phyloP scores from a whole-genome alignment of 2,329 filamentous ascomycete species.

The Scolecobasidium constrictum region DNA sequence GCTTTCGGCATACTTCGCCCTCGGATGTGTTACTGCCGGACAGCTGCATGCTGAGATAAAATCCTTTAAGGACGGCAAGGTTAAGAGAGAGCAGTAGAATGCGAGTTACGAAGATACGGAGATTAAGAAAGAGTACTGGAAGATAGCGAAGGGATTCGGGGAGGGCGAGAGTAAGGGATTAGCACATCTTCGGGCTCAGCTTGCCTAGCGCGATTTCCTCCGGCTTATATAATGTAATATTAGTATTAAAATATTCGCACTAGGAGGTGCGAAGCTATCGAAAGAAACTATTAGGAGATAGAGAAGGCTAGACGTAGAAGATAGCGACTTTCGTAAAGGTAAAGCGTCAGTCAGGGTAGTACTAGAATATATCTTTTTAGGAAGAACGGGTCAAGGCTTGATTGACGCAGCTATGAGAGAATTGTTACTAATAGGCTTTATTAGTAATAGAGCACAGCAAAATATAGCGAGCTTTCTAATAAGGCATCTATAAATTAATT shows the following conservation, averaged over 20 bases:
- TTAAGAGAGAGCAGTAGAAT: too few relatives aligned
- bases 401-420: constrained; percentile 72
- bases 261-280: too few relatives aligned
- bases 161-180: constrained; percentile 64
- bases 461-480: neutral
- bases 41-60: constrained; percentile 59
- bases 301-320: constrained; percentile 21
- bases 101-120: neutral
- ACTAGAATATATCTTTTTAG: constrained; percentile 46
- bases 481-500: neutral
- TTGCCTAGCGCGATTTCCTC: constrained; percentile 77
- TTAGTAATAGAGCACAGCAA: neutral
- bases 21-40: constrained; percentile 62
- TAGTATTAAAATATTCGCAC: constrained; percentile 49
- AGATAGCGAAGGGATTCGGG: constrained; percentile 44
- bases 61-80: constrained; percentile 61
- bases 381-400: constrained; percentile 62
- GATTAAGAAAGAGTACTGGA: neutral
- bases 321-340: constrained; percentile 13
- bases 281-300: constrained; percentile 51
- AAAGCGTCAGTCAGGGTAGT: too few relatives aligned
- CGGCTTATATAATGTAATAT: constrained; percentile 64
- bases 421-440: neutral
- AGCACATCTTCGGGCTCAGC: constrained; percentile 56
- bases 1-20: constrained; percentile 59